These are phyloP conservation scores for Anthoceros angustus DNA, from an alignment of 225 moss, liverwort and hornwort species.

Conservation along the genomic window DNA sequence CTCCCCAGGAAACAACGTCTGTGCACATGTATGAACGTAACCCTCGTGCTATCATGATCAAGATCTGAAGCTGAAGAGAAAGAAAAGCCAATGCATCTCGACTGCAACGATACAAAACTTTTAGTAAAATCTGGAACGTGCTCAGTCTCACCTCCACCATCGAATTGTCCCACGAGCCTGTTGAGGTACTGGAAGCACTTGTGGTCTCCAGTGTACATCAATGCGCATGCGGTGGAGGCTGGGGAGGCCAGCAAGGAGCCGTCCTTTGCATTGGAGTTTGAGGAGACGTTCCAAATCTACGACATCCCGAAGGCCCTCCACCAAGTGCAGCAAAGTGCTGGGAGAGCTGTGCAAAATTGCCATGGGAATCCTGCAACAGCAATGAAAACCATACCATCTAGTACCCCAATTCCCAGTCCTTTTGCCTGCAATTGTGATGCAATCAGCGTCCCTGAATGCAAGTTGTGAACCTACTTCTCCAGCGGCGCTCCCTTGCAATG, in stretches of 20 bases:
- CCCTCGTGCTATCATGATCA: background rate
- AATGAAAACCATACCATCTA: background rate
- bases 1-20: constrained; percentile 50
- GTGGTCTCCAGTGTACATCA: constrained; percentile 44
- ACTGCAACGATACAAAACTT: no score
- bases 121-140: no score
- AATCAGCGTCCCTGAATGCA: background rate
- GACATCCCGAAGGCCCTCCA: constrained; percentile 57
- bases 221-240: constrained; percentile 66
- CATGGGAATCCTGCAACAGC: constrained; percentile 50
- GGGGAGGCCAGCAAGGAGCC: constrained; percentile 62
- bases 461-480: constrained; percentile 26
- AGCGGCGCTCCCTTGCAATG: constrained; percentile 39
- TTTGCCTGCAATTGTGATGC: no score
- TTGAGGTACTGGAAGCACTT: constrained; percentile 44
- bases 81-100: background rate
- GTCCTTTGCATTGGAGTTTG: constrained; percentile 43
- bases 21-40: constrained; percentile 25
- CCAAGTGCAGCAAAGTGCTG: constrained; percentile 50
- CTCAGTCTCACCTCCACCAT: constrained; percentile 25
- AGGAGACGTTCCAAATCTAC: constrained; percentile 51
- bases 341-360: constrained; percentile 50
- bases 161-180: constrained; percentile 30
- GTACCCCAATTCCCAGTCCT: background rate
- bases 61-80: no score